Base-by-base conservation (phyloP, 768 basidiomycete genomes). In the Suillus subaureus region DNA sequence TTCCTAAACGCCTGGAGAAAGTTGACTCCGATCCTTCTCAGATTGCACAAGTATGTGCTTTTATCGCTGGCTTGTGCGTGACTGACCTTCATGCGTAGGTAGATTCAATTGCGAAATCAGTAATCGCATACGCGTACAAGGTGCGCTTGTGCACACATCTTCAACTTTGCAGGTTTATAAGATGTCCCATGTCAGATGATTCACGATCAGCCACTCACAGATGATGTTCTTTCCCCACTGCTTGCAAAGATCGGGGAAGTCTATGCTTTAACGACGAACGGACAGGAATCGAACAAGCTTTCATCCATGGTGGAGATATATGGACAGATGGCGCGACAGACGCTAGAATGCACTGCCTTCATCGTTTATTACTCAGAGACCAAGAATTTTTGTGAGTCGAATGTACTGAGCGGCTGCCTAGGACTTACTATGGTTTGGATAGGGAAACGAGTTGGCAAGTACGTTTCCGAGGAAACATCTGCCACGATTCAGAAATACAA, bases 311-410 rank as follows among this genome's bases (percentile, higher is more conserved):
- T 60, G 28, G 61, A 35, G 11, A 31, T 51, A 39, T 40, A 54
- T 16, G 21, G 28, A 16, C 11, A 52, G 16, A 51, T 66, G 13
- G 49, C 65, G 2, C 58, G 67, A 26, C 70, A 74, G 56, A 71
- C 69, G 0, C 66, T 66, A 8, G 74, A 76, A 45, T 74, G 73
- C 35, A 69, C 69, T 0, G 71, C 73, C 61, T 76, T 76, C 40
- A 73, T 75, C 37, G 63, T 63, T 6, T 67, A 71, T 39, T 75
- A 76, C 62, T 69, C 73, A n/a, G 69, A 64, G 55, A 72, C 64
- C 15, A 72, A 70, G 51, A 71, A 61, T 40, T 71, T 73, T 40
- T 54, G 74, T 75, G 55, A 21, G 70, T 69, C 4, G 7, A 6
- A 33, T 11, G 16, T 18, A 33, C 31, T 12, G 16, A 6, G 23